Percentiles rank a stretch among this genome's conserved stretches.
These are phyloP conservation scores for Pseudogymnoascus sp. DNA, from an alignment of 2,329 filamentous ascomycete species.

Conservation along the genomic window DNA sequence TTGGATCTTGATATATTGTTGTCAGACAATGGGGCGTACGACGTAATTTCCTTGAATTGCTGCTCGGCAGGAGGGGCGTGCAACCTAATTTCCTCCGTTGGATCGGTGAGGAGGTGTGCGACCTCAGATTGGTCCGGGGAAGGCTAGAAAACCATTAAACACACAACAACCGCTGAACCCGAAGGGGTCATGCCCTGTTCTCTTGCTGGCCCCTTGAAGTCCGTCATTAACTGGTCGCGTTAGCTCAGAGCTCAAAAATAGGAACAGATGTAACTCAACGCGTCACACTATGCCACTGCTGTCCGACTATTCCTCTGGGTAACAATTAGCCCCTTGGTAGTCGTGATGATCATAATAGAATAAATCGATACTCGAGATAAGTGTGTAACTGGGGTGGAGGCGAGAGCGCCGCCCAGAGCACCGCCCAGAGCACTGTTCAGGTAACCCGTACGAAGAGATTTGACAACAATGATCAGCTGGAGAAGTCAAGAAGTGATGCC, in stretches of 20 bases:
- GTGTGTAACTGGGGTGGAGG: not conserved
- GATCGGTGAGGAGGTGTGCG: not conserved
- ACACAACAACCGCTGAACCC: not conserved
- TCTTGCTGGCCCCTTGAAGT: not conserved
- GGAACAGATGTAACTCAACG: not conserved
- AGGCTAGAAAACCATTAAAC: not conserved
- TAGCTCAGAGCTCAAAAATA: not conserved
- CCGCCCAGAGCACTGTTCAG: not conserved
- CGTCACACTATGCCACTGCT: not conserved
- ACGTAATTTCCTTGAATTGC: not conserved
- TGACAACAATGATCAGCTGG: not conserved
- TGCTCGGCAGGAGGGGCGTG: not conserved
- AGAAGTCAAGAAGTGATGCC: not conserved
- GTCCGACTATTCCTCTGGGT: not conserved
- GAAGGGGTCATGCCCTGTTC: not conserved
- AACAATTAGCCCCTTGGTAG: not conserved
- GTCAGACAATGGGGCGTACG: not conserved
- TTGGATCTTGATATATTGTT: not conserved
- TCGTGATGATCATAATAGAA: not conserved
- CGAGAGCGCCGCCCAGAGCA: no score
- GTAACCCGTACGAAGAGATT: not conserved
- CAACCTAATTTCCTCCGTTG: not conserved
- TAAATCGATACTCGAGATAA: not conserved
- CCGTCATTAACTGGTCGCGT: not conserved
- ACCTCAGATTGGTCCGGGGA: not conserved